Evolutionary conservation across 805 yeast genomes (phyloP).

Genomic region (Starmerella cellae): DNA sequence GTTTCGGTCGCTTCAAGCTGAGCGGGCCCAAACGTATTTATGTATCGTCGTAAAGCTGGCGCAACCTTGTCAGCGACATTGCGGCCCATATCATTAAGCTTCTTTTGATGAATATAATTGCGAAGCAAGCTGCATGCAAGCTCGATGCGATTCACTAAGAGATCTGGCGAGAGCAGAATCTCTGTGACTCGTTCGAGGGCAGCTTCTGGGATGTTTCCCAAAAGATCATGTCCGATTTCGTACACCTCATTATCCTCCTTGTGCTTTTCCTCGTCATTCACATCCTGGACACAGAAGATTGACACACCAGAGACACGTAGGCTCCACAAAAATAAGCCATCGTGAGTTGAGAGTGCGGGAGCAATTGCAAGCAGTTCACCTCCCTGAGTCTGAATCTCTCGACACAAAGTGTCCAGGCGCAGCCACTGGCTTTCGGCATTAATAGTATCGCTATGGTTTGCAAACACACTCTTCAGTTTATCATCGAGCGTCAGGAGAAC

Average conservation of each 20-base stretch:
- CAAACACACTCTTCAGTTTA: background rate
- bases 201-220: conserved; percentile 2
- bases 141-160: conserved; percentile 9
- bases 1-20: background rate
- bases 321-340: conserved; percentile 14
- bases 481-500: background rate
- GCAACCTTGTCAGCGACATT: background rate
- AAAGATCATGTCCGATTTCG: conserved; percentile 1
- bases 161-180: conserved; percentile 4
- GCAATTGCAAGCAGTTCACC: conserved; percentile 46
- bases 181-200: background rate
- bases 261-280: background rate
- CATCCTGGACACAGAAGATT: conserved; percentile 2
- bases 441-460: background rate
- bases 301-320: conserved; percentile 8
- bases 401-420: conserved; percentile 56
- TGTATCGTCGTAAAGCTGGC: conserved; percentile 1
- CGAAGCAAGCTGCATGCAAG: conserved; percentile 5
- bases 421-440: conserved; percentile 46
- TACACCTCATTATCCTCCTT: background rate
- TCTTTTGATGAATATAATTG: conserved; percentile 1
- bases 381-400: conserved; percentile 49
- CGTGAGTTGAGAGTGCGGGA: conserved; percentile 21
- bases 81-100: conserved; percentile 12
- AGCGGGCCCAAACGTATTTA: background rate